phyloP scores from a whole-genome alignment of 2,329 filamentous ascomycete species.

The Incumbomyces lentus region DNA sequence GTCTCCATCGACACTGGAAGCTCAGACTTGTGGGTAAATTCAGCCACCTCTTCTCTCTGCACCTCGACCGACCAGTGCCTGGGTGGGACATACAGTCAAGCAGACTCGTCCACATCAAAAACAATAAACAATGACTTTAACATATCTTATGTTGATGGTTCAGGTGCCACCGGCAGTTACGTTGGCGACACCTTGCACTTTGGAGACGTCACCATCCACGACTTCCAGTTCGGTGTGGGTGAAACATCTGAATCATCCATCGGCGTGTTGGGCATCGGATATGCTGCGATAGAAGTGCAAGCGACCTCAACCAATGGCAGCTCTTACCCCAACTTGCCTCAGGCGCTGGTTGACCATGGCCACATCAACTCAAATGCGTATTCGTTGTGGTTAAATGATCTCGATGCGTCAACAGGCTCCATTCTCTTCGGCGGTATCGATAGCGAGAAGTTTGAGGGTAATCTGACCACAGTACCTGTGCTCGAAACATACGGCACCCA shows the following conservation, averaged over 20 bases:
- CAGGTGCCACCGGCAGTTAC: conserved; percentile 68
- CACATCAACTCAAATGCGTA: conserved; percentile 58
- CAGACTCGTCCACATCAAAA: conserved; percentile 63
- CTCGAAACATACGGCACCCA: conserved; percentile 43
- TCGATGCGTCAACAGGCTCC: conserved; percentile 53
- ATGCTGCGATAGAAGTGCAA: conserved; percentile 66
- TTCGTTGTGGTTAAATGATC: conserved; percentile 66
- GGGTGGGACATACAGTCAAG: conserved; percentile 57
- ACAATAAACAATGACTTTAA: conserved; percentile 70
- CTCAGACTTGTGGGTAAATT: conserved; percentile 58
- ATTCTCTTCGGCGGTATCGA: conserved; percentile 70
- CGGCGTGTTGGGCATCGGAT: conserved; percentile 80
- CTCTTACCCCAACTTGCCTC: conserved; percentile 60
- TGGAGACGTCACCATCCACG: conserved; percentile 38
- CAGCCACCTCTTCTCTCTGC: conserved; percentile 52
- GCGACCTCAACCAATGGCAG: conserved; percentile 42
- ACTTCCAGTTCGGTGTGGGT: conserved; percentile 51
- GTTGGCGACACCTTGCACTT: conserved; percentile 56
- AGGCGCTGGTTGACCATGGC: conserved; percentile 50
- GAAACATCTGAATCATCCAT: conserved; percentile 48
- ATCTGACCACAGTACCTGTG: conserved; percentile 57
- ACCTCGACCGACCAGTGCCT: conserved; percentile 40
- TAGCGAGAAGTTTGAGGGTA: conserved; percentile 51
- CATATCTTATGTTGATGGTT: conserved; percentile 78
- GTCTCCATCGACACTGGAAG: conserved; percentile 54